A percentile compares a stretch with the other conserved stretches of the same genome.
Evolutionary conservation across 805 yeast genomes (phyloP).

Genomic region (Spathaspora gorwiae): DNA sequence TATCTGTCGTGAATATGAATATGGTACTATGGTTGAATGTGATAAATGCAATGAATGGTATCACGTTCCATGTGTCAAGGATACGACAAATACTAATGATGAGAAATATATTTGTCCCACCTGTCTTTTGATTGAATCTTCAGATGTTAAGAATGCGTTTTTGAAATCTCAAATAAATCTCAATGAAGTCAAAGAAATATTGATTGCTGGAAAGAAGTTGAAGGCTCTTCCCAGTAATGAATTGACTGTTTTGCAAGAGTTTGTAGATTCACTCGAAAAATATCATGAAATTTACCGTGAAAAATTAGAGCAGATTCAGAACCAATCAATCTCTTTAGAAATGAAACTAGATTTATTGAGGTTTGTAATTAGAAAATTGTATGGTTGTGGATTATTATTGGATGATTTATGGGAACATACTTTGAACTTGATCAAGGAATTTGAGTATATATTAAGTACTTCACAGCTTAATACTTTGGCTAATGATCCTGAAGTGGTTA

Average conservation of each 20-base stretch:
- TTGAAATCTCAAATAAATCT: conserved; percentile 12
- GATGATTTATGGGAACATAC: conserved; percentile 18
- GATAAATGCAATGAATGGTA: conserved; percentile 71
- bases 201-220: conserved; percentile 11
- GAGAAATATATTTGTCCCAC: conserved; percentile 28
- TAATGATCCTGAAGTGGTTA: no score
- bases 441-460: conserved; percentile 5
- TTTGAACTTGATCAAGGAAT: conserved; percentile 14
- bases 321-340: conserved; percentile 3
- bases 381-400: conserved; percentile 25
- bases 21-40: conserved; percentile 64
- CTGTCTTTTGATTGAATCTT: conserved; percentile 22
- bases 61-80: conserved; percentile 54
- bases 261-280: conserved; percentile 10
- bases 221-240: conserved; percentile 20
- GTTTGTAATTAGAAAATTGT: conserved; percentile 24
- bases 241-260: conserved; percentile 12
- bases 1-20: conserved; percentile 58
- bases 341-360: conserved; percentile 18
- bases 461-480: not conserved
- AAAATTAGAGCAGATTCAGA: conserved; percentile 7
- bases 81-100: conserved; percentile 11
- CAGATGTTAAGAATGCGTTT: conserved; percentile 10
- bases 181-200: conserved; percentile 9
- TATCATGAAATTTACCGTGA: conserved; percentile 6